These are phyloP conservation scores for Hypoxylon sp. DNA, from an alignment of 2,329 filamentous ascomycete genomes.

Conservation along the genomic window DNA sequence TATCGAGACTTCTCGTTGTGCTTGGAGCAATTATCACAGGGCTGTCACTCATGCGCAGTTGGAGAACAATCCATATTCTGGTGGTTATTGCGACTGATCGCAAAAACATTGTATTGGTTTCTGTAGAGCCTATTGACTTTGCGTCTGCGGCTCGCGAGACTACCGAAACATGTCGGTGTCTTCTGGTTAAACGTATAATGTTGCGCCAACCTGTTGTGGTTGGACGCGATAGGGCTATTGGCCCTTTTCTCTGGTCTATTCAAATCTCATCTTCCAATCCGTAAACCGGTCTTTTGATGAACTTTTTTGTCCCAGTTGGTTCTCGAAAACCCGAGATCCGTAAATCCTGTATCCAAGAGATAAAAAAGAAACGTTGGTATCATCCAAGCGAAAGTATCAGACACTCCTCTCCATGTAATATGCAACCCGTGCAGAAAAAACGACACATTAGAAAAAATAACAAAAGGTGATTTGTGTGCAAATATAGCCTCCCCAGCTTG, in stretches of 20 bases:
- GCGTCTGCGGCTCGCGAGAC: conserved; percentile 37
- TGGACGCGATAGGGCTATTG: conserved; percentile 41
- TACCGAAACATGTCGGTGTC: conserved; percentile 38
- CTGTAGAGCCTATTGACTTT: conserved; percentile 41
- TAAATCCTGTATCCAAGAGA: conserved; percentile 35
- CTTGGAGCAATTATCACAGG: conserved; percentile 11
- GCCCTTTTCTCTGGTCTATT: conserved; percentile 43
- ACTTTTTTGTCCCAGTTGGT: conserved; percentile 31
- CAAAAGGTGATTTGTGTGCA: conserved; percentile 31
- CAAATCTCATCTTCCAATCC: conserved; percentile 40
- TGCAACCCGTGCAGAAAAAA: conserved; percentile 39
- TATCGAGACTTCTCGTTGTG: conserved; percentile 24
- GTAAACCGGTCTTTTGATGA: conserved; percentile 32
- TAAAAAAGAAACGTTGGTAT: conserved; percentile 43
- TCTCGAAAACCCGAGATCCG: conserved; percentile 36
- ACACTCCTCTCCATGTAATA: conserved; percentile 37
- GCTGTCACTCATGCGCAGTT: conserved; percentile 20
- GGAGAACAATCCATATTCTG: conserved; percentile 19
- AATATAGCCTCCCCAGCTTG: conserved; percentile 32
- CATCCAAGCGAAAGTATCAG: conserved; percentile 48
- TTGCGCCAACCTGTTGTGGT: conserved; percentile 35
- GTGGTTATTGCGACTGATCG: conserved; percentile 36
- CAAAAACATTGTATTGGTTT: conserved; percentile 44
- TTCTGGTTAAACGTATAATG: conserved; percentile 44
- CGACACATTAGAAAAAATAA: conserved; percentile 40